phyloP scores from a whole-genome alignment of 352 stramenopile genomes.

The Phytopythium ostracodes region DNA sequence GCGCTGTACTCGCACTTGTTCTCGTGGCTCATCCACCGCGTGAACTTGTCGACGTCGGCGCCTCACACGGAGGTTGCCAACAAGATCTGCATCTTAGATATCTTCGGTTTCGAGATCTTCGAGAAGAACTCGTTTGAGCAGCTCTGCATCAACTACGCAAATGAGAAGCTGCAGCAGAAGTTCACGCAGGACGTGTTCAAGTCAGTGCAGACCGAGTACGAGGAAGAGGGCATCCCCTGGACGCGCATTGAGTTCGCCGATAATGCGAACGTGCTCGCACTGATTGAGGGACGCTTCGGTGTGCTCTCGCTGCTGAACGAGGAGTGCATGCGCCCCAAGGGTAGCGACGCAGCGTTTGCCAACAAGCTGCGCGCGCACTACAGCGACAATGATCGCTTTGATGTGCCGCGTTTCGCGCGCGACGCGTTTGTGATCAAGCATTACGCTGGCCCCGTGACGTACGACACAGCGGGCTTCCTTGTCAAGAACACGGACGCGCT shows the following conservation, averaged over 20 bases:
- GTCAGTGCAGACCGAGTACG: conserved; percentile 94
- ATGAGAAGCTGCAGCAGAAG: conserved; percentile 93
- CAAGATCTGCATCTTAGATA: conserved; percentile 93
- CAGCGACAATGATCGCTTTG: conserved; percentile 85
- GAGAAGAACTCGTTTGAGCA: conserved; percentile 96
- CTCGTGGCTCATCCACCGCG: conserved; percentile 92
- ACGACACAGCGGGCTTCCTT: conserved; percentile 92
- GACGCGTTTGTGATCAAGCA: conserved; percentile 95
- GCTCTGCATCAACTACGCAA: conserved; percentile 96
- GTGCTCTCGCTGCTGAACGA: conserved; percentile 94
- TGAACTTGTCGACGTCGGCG: conserved; percentile 79
- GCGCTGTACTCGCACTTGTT: conserved; percentile 96
- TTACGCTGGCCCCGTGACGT: conserved; percentile 95
- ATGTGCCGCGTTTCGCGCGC: conserved; percentile 72
- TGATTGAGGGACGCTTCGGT: conserved; percentile 86
- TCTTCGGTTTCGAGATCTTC: conserved; percentile 98
- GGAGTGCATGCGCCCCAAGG: conserved; percentile 87
- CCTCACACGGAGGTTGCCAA: conserved; percentile 41
- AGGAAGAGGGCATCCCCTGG: conserved; percentile 93
- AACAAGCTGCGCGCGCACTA: conserved; percentile 89
- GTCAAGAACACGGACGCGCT: conserved; percentile 97
- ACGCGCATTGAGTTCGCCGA: conserved; percentile 90
- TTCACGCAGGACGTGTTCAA: conserved; percentile 96
- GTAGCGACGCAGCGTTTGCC: conserved; percentile 79
- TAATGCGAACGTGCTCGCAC: conserved; percentile 88